These are phyloP conservation scores for Monosporascus cannonballus DNA, from an alignment of 2,329 filamentous ascomycete species.

Conservation along the genomic window DNA sequence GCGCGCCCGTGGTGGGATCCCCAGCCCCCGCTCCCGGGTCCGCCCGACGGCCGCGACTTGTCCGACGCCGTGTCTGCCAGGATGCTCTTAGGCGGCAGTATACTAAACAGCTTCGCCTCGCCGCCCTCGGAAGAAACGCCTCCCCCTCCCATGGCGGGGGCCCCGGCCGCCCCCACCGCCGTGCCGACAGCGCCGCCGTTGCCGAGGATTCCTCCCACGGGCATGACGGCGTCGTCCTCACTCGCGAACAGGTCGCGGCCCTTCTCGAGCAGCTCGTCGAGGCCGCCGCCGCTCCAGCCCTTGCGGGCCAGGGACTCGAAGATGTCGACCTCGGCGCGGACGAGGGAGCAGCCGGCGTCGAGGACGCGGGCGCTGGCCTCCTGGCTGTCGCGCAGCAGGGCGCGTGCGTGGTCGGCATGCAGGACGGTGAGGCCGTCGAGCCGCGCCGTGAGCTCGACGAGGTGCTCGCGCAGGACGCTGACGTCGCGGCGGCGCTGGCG, in stretches of 20 bases:
- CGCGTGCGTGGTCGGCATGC: conserved; percentile 55
- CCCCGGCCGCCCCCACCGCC: conserved; percentile 24
- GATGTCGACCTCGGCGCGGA: conserved; percentile 64
- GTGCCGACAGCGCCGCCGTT: conserved; percentile 14
- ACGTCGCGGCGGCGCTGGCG: conserved; percentile 55
- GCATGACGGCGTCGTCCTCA: conserved; percentile 23
- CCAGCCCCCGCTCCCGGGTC: conserved; percentile 6
- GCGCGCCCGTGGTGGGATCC: conserved; percentile 34
- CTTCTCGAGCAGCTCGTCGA: conserved; percentile 60
- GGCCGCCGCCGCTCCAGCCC: conserved; percentile 60
- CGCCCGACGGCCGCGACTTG: conserved; percentile 14
- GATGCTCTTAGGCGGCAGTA: conserved; percentile 58
- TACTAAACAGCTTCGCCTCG: conserved; percentile 55
- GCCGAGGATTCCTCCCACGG: conserved; percentile 2
- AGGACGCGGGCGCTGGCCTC: conserved; percentile 57
- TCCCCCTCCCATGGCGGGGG: conserved; percentile 25
- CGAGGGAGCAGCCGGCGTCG: conserved; percentile 59
- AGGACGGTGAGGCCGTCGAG: conserved; percentile 57
- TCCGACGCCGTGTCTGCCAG: conserved; percentile 46
- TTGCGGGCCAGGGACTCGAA: conserved; percentile 62
- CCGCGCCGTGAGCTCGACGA: conserved; percentile 56
- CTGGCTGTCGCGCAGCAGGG: conserved; percentile 56
- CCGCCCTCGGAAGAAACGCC: conserved; percentile 11
- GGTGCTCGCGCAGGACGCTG: conserved; percentile 53
- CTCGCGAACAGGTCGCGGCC: conserved; percentile 55